Evolutionary conservation across 805 yeast genomes (phyloP), one percentile per base, ranked within the genome.

Genomic region (Cyberlindnera maritima): DNA sequence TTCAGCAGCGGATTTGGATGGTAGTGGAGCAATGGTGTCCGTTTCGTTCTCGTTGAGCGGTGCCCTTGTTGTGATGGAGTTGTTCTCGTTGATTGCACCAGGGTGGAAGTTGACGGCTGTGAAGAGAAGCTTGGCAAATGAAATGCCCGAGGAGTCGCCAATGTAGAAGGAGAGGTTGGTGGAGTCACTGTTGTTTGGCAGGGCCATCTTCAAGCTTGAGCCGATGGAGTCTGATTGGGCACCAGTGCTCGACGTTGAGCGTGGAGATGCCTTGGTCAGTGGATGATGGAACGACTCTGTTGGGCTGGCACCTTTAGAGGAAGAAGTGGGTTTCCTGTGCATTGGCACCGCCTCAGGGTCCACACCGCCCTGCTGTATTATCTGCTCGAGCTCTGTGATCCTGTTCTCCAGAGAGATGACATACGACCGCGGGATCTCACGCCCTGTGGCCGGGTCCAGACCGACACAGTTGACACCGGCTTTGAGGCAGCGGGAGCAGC

Each of bases 371-470:
- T 64, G 66, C 47, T 65, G 62, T 25, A 88, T 61, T 48, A 72
- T 67, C 6, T 59, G 56, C 61, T 86, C 88, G 49, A 89, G 67
- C n/a, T 67, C 66, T 9, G 72, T 70, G 2, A 88, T 70, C 32
- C 81, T 68, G 46, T 80, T 82, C 60, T 89, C 97, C 48, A 89
- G 67, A 55, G 82, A 84, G 18, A 80, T 75, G 3, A 88, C 79
- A 59, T 86, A 85, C 2, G 89, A 85, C 33, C 97, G 69, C 0
- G 97, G 95, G 1, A 89, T 80, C 54, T 85, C 89, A 45, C 96
- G 71, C 0, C 96, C 96, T 0, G 96, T 88, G 7, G 90, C 88
- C 0, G 96, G 90, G 61, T 91, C 97, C 3, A 87, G 65, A 0
- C 95, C 88, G 4, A 88, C 81, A 66, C 97, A 90, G 7, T 85